Evolutionary conservation across 140 eudicot genomes (phyloP).

Genomic region (Stevia rebaudiana): DNA sequence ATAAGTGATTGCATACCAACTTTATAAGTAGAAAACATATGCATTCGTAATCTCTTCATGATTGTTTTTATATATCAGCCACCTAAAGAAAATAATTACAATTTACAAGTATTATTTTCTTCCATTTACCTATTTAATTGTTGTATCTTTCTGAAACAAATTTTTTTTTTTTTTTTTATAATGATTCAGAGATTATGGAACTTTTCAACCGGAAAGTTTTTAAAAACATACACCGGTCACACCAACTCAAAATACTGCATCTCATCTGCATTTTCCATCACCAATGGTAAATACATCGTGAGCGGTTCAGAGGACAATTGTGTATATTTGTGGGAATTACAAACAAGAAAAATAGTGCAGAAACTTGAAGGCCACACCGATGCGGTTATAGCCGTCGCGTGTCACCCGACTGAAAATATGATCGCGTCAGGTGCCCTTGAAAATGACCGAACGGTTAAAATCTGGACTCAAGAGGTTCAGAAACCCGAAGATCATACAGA

Average conservation of each 20-base stretch:
- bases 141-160: not conserved
- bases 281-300: slow-evolving; percentile 81
- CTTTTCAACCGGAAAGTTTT: slow-evolving; percentile 65
- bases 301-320: slow-evolving; percentile 87
- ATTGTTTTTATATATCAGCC: too few species aligned
- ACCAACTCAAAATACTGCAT: slow-evolving; percentile 81
- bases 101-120: too few species aligned
- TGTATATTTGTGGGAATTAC: slow-evolving; percentile 88
- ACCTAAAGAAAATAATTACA: too few species aligned
- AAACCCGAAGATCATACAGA: not conserved
- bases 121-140: not conserved
- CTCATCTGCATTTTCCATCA: slow-evolving; percentile 68
- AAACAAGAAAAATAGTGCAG: slow-evolving; percentile 66
- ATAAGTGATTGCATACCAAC: too few species aligned
- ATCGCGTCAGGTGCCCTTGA: slow-evolving; percentile 71
- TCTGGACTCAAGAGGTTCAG: slow-evolving; percentile 53
- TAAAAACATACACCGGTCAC: slow-evolving; percentile 78
- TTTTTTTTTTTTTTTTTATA: not conserved
- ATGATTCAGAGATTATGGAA: slow-evolving; percentile 86
- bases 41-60: too few species aligned
- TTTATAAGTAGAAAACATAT: too few species aligned
- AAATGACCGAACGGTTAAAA: slow-evolving; percentile 62
- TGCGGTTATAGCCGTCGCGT: slow-evolving; percentile 61
- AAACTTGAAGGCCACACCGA: slow-evolving; percentile 88
- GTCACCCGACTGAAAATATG: slow-evolving; percentile 80